phyloP scores from a whole-genome alignment of 345 rosid species.

The Firmiana major region DNA sequence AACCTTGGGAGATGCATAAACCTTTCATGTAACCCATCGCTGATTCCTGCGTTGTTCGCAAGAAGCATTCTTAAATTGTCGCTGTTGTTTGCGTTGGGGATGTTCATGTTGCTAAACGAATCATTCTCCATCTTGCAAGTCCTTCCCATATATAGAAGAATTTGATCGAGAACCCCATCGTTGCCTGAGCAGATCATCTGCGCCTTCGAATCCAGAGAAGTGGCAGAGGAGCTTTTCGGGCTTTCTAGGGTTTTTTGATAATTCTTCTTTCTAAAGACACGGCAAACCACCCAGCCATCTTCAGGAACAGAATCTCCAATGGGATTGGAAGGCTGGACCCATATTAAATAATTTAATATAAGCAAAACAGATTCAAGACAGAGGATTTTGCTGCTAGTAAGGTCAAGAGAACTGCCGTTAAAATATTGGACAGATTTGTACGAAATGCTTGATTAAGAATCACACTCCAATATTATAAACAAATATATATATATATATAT shows the following conservation, averaged over 20 bases:
- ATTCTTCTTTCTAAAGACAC: slow-evolving; percentile 90
- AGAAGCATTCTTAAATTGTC: slow-evolving; percentile 21
- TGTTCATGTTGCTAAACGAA: slow-evolving; percentile 14
- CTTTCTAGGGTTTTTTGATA: slow-evolving; percentile 76
- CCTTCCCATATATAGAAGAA: slow-evolving; percentile 69
- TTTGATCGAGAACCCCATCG: slow-evolving; percentile 58
- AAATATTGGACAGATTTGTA: background rate
- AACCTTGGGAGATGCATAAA: slow-evolving; percentile 74
- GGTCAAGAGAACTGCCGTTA: background rate
- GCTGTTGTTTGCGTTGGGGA: slow-evolving; percentile 13
- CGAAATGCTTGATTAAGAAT: background rate
- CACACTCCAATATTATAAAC: background rate
- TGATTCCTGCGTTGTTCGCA: slow-evolving; percentile 20
- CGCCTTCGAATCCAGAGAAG: slow-evolving; percentile 46
- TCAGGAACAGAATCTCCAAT: slow-evolving; percentile 57
- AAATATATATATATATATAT: slow-evolving; percentile 28
- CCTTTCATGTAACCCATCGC: slow-evolving; percentile 34
- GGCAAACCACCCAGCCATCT: slow-evolving; percentile 98
- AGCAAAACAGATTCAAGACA: background rate
- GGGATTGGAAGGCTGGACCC: slow-evolving; percentile 30
- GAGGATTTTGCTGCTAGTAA: background rate
- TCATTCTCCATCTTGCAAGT: slow-evolving; percentile 57
- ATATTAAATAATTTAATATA: background rate
- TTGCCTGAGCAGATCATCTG: slow-evolving; percentile 32
- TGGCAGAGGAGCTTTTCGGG: slow-evolving; percentile 50